A percentile compares a stretch with the other conserved stretches of the same genome.
Conservation (phyloP, 257 asterid species). For the Fraxinus anomala region DNA sequence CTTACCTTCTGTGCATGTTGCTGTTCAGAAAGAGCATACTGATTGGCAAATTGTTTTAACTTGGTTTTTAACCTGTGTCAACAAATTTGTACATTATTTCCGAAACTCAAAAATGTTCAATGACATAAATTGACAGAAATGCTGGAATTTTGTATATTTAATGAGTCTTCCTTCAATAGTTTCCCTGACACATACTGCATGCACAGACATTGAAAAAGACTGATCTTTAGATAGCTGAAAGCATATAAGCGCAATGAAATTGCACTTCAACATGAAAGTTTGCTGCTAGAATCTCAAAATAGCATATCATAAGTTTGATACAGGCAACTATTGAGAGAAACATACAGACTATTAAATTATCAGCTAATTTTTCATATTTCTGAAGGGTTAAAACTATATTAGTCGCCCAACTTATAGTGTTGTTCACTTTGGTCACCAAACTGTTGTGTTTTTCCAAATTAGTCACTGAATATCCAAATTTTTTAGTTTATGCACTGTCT, state of each 20-base stretch:
- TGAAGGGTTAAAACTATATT: neutral
- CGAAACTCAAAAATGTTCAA: neutral
- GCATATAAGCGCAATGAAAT: slow-evolving; percentile 6
- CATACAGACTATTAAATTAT: neutral
- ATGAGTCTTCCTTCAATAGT: neutral
- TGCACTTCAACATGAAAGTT: neutral
- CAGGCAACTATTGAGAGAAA: neutral
- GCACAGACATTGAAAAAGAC: neutral
- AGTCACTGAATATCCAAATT: neutral
- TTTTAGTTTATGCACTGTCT: neutral
- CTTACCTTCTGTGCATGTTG: slow-evolving; percentile 80
- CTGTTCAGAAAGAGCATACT: slow-evolving; percentile 83
- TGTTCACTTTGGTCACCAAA: neutral
- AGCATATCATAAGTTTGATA: neutral
- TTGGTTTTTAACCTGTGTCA: slow-evolving; percentile 77
- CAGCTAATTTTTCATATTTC: neutral
- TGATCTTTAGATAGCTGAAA: neutral
- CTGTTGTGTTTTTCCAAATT: neutral
- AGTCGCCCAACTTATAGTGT: neutral
- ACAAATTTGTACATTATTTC: slow-evolving; percentile 17
- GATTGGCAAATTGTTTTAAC: slow-evolving; percentile 81
- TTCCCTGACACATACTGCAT: neutral
- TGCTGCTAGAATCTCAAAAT: neutral
- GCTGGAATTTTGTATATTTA: too few species aligned
- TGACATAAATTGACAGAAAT: neutral